phyloP scores from a whole-genome alignment of 116 monocot genomes.

The Iris pallida region DNA sequence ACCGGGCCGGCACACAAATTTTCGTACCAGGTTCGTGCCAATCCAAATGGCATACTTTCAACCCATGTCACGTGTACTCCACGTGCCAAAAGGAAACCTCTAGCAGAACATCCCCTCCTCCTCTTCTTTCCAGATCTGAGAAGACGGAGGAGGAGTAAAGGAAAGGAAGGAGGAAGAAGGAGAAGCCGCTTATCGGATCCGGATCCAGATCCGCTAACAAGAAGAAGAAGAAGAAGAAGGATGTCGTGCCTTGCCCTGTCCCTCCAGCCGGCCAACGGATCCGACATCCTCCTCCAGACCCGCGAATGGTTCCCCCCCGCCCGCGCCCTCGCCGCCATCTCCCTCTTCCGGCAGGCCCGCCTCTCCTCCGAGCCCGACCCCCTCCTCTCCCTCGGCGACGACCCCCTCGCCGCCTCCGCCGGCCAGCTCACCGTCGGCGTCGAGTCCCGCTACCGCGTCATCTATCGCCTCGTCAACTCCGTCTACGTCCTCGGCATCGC shows the following conservation, averaged over 20 bases:
- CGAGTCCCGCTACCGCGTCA: slow-evolving; percentile 80
- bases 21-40: too few species aligned
- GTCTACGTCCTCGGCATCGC: slow-evolving; percentile 97
- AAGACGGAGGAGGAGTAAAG: too few species aligned
- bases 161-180: background rate
- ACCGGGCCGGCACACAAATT: too few species aligned
- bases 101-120: too few species aligned
- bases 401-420: slow-evolving; percentile 88
- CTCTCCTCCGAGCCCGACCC: slow-evolving; percentile 31
- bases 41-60: too few species aligned
- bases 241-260: slow-evolving; percentile 88
- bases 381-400: slow-evolving; percentile 67
- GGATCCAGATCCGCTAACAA: too few species aligned
- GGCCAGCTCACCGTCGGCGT: slow-evolving; percentile 94
- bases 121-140: too few species aligned
- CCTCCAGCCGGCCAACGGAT: slow-evolving; percentile 65
- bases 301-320: slow-evolving; percentile 38
- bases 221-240: too few species aligned
- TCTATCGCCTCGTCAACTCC: slow-evolving; percentile 94
- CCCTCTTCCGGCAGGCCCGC: slow-evolving; percentile 44
- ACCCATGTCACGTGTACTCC: too few species aligned
- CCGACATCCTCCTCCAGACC: slow-evolving; percentile 77
- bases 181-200: slow-evolving; percentile 18
- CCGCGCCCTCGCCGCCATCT: slow-evolving; percentile 22
- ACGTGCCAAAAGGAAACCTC: too few species aligned